A percentile compares a stretch with the other conserved stretches of the same genome.
phyloP scores from a whole-genome alignment of 2,329 filamentous ascomycete species.

The Trichocomaceae sp. region DNA sequence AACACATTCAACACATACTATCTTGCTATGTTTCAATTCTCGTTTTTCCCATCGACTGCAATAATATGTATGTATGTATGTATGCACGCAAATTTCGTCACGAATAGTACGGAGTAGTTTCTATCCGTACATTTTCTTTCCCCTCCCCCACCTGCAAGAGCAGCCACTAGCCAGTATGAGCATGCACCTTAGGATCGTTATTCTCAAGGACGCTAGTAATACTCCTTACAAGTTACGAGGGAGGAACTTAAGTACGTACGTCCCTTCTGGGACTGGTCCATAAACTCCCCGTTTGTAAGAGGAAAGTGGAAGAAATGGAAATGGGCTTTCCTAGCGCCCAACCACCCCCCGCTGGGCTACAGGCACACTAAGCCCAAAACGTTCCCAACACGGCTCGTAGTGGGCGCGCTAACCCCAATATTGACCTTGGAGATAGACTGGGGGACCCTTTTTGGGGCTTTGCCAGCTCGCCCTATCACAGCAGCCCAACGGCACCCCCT shows the following conservation, averaged over 20 bases:
- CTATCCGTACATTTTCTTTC: background rate
- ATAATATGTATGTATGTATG: too few species aligned
- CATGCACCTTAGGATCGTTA: too few species aligned
- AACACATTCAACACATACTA: background rate
- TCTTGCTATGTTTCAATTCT: background rate
- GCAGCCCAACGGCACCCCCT: slow-evolving; percentile 9
- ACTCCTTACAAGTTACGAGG: too few species aligned
- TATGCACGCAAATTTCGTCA: background rate
- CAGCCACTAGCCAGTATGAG: background rate
- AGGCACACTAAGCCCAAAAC: background rate
- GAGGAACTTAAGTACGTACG: background rate
- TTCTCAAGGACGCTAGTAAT: too few species aligned
- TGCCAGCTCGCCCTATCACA: background rate
- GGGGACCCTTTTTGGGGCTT: slow-evolving; percentile 9
- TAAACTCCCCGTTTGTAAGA: slow-evolving; percentile 3
- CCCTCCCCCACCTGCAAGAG: background rate
- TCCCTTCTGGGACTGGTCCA: background rate
- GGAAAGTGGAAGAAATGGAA: background rate
- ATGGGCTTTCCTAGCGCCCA: background rate
- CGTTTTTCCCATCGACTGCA: background rate
- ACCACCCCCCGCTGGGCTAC: background rate
- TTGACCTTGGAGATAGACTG: background rate
- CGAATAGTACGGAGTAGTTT: too few species aligned
- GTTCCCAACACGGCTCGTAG: slow-evolving; percentile 4
- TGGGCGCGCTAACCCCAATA: background rate